phyloP scores from a whole-genome alignment of 140 eudicot genomes.

The Ambrosia hybrid region DNA sequence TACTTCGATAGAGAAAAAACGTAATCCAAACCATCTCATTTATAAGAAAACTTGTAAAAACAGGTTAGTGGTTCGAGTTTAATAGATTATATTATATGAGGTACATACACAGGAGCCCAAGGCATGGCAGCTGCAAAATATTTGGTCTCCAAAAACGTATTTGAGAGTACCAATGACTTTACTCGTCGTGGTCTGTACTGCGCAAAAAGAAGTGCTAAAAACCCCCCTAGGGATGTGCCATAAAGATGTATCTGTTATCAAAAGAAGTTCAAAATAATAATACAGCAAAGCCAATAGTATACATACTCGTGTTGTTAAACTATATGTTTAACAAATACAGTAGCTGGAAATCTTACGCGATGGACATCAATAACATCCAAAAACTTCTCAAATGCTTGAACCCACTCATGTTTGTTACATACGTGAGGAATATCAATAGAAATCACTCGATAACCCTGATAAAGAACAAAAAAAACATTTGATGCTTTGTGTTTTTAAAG shows the following conservation, averaged over 20 bases:
- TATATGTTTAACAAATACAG: background rate
- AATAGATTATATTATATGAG: slow-evolving; percentile 11
- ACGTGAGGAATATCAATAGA: slow-evolving; percentile 97
- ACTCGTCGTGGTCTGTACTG: slow-evolving; percentile 95
- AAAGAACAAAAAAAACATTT: slow-evolving; percentile 2
- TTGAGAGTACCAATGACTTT: slow-evolving; percentile 84
- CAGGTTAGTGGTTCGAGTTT: background rate
- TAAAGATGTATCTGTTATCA: slow-evolving; percentile 81
- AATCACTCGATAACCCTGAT: slow-evolving; percentile 94
- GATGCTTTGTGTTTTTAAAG: background rate
- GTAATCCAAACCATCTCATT: slow-evolving; percentile 1
- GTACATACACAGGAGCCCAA: slow-evolving; percentile 96
- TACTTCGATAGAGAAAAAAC: background rate
- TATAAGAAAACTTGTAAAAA: background rate
- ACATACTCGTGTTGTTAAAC: background rate
- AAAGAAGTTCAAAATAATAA: slow-evolving; percentile 16
- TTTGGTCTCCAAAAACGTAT: slow-evolving; percentile 80
- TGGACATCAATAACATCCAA: slow-evolving; percentile 90
- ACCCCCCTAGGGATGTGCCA: slow-evolving; percentile 97
- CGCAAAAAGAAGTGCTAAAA: slow-evolving; percentile 95
- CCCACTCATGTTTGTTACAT: slow-evolving; percentile 94
- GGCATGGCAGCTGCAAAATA: slow-evolving; percentile 89
- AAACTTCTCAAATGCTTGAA: slow-evolving; percentile 97
- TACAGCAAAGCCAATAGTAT: no score
- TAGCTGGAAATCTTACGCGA: slow-evolving; percentile 62